A percentile compares a stretch with the other conserved stretches of the same genome.
phyloP scores from a whole-genome alignment of 164 flowering plant genomes.

The Liriodendron chinense region DNA sequence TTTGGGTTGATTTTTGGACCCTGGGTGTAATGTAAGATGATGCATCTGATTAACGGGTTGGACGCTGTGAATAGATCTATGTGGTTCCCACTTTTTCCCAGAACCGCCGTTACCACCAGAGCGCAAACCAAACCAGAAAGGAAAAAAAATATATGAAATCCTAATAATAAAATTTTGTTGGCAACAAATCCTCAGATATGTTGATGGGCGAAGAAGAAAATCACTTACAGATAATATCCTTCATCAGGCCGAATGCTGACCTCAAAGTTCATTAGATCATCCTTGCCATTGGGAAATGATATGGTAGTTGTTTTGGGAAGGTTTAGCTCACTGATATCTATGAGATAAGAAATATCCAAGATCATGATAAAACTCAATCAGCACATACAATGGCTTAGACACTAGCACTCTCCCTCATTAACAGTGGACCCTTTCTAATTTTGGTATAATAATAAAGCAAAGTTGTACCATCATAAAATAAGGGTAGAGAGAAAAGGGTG shows the following conservation, averaged over 20 bases:
- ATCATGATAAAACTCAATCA: not conserved
- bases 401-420: too few species aligned
- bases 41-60: too few species aligned
- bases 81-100: too few species aligned
- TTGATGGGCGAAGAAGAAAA: not conserved
- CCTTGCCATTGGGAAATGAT: slow-evolving; percentile 66
- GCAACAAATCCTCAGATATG: not conserved
- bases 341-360: slow-evolving; percentile 4
- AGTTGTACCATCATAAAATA: not conserved
- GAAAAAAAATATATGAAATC: too few species aligned
- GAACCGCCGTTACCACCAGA: not conserved
- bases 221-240: slow-evolving; percentile 63
- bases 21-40: too few species aligned
- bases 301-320: slow-evolving; percentile 56
- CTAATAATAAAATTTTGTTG: not conserved
- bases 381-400: too few species aligned
- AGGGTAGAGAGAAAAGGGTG: not conserved
- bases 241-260: slow-evolving; percentile 66
- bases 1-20: too few species aligned
- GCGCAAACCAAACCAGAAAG: not conserved
- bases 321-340: slow-evolving; percentile 70
- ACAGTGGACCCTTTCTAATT: too few species aligned
- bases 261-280: slow-evolving; percentile 76
- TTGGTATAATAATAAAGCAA: not conserved
- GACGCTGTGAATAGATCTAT: too few species aligned